These are phyloP conservation scores for Suillus lakei DNA, from an alignment of 768 basidiomycete genomes.

Conservation along the genomic window DNA sequence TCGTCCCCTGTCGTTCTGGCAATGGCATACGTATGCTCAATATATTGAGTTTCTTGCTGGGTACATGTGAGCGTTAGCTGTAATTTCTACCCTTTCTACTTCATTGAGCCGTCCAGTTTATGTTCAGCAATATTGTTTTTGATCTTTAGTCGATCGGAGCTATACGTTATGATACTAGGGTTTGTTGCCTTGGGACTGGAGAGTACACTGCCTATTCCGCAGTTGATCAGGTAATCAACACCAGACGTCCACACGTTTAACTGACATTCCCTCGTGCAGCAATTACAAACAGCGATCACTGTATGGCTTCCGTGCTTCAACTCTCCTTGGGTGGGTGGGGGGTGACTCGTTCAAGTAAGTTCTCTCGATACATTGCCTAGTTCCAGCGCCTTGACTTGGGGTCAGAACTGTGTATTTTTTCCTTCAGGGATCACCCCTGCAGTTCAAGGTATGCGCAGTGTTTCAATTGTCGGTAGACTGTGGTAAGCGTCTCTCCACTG, in stretches of 20 bases:
- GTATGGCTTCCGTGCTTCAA: constrained; percentile 85
- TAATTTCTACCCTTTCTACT: constrained; percentile 12
- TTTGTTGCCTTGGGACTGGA: constrained; percentile 83
- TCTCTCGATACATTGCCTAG: constrained; percentile 13
- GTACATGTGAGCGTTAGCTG: constrained; percentile 57
- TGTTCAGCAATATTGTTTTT: constrained; percentile 76
- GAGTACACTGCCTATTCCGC: constrained; percentile 86
- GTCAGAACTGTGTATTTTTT: constrained; percentile 82
- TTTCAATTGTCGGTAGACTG: constrained; percentile 83
- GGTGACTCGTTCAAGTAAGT: constrained; percentile 86
- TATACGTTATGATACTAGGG: constrained; percentile 68
- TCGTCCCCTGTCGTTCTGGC: constrained; percentile 82
- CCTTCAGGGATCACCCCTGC: constrained; percentile 68
- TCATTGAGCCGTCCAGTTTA: constrained; percentile 42
- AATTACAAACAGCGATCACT: constrained; percentile 80
- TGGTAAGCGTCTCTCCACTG: constrained; percentile 49
- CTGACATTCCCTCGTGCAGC: constrained; percentile 41
- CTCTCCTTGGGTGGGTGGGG: constrained; percentile 81
- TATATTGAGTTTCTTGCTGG: constrained; percentile 85
- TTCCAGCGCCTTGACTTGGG: constrained; percentile 22
- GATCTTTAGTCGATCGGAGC: constrained; percentile 66
- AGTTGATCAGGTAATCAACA: constrained; percentile 66
- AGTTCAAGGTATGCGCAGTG: constrained; percentile 82
- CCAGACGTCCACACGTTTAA: background rate
- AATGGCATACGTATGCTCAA: constrained; percentile 78